Conservation (phyloP, 23 red algal genomes). For the Cyanidiococcus yangmingshanensis region DNA sequence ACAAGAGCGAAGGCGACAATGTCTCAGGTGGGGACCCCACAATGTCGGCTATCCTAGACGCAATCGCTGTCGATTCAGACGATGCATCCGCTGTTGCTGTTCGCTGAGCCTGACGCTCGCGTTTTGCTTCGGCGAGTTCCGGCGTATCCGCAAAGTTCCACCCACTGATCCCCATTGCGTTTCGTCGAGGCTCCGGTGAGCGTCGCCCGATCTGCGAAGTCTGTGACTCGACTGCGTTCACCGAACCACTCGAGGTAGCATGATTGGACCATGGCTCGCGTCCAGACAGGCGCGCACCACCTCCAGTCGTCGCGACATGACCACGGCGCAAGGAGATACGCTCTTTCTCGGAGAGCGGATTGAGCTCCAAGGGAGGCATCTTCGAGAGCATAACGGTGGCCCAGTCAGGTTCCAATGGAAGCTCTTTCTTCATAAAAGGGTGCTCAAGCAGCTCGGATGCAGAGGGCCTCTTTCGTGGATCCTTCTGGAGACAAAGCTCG, state of each 20-base stretch:
- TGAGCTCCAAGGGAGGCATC: neutral
- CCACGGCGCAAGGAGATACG: neutral
- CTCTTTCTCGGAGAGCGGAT: constrained; percentile 5
- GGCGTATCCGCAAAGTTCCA: constrained; percentile 10
- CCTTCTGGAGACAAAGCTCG: constrained; percentile 66
- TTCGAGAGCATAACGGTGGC: neutral
- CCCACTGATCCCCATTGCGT: neutral
- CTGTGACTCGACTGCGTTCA: neutral
- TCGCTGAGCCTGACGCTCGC: neutral
- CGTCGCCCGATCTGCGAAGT: neutral
- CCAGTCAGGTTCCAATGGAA: neutral
- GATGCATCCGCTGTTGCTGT: neutral
- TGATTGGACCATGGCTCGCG: neutral
- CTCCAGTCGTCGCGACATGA: neutral
- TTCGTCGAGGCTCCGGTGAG: neutral
- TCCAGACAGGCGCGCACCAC: neutral
- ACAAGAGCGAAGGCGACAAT: no score
- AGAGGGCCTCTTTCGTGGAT: constrained; percentile 54
- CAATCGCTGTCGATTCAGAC: neutral
- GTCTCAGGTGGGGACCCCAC: no score
- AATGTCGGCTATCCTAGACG: neutral
- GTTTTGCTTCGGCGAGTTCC: constrained; percentile 1
- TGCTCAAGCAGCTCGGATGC: constrained; percentile 70
- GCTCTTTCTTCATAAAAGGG: constrained; percentile 32
- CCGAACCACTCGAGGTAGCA: neutral